Evolutionary conservation across 192 early-diverging fungal species (phyloP).

Genomic region (Oehlia diaphana): DNA sequence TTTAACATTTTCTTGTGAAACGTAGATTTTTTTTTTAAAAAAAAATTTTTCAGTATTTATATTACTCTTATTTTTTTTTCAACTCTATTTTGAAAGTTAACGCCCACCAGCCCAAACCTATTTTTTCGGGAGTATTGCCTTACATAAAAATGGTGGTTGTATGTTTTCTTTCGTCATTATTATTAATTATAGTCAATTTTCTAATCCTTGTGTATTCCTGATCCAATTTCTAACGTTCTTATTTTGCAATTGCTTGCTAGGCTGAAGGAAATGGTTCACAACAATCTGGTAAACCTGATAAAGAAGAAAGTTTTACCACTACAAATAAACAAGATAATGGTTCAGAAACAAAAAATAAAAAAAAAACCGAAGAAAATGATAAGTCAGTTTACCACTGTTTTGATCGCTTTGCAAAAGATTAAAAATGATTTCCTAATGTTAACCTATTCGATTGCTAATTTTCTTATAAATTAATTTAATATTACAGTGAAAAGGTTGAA

Average conservation of each 20-base stretch:
- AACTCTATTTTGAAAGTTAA: neutral
- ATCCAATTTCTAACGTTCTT: neutral
- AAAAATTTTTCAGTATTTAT: no score
- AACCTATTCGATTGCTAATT: neutral
- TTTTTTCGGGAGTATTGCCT: neutral
- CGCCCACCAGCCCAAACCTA: neutral
- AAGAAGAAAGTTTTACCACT: neutral
- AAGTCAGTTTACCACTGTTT: neutral
- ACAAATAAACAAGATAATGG: neutral
- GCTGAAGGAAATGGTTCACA: neutral
- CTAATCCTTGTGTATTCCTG: neutral
- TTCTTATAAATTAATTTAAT: neutral
- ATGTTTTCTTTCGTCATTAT: neutral
- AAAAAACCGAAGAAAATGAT: slow-evolving; percentile 1
- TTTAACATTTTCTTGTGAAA: neutral
- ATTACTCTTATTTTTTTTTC: neutral
- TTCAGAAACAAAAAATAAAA: neutral
- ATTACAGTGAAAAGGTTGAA: slow-evolving; percentile 38
- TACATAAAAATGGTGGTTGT: neutral
- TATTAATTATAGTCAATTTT: neutral
- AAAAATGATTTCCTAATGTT: neutral
- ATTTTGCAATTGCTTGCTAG: neutral
- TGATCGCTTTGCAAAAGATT: no score
- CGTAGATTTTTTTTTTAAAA: no score
- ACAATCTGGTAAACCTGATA: neutral